phyloP scores from a whole-genome alignment of 768 basidiomycete species.

The Calocybe cyanea region DNA sequence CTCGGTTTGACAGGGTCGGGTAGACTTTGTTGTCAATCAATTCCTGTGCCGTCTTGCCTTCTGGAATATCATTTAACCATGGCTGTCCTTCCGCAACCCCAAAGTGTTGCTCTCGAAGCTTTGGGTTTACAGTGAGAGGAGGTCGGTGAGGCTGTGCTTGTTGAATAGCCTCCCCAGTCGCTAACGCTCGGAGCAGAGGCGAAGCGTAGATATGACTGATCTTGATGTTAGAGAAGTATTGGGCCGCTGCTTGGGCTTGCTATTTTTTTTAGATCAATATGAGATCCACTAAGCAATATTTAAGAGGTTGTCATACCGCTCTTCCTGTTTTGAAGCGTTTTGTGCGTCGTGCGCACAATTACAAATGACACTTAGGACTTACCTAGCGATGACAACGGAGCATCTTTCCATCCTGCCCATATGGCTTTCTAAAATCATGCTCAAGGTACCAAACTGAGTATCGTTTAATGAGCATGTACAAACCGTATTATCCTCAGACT shows the following conservation, averaged over 20 bases:
- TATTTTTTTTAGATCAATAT: no score
- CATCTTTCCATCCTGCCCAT: constrained; percentile 80
- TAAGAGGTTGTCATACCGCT: constrained; percentile 17
- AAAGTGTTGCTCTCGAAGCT: constrained; percentile 68
- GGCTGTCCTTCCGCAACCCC: constrained; percentile 66
- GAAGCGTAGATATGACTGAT: constrained; percentile 65
- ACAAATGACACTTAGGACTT: constrained; percentile 8
- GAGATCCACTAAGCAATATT: not conserved
- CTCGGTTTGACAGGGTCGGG: constrained; percentile 43
- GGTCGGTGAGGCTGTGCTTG: constrained; percentile 52
- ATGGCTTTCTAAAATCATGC: constrained; percentile 29
- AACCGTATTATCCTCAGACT: constrained; percentile 69
- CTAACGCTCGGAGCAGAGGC: constrained; percentile 59
- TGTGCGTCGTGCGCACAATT: not conserved
- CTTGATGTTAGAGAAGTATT: constrained; percentile 42
- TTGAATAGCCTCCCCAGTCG: constrained; percentile 56
- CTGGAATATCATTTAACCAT: constrained; percentile 37
- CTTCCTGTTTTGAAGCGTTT: constrained; percentile 11
- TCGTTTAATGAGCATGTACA: constrained; percentile 9
- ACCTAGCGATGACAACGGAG: constrained; percentile 72
- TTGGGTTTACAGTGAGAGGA: constrained; percentile 45
- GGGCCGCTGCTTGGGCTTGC: constrained; percentile 63
- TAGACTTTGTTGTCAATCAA: constrained; percentile 48
- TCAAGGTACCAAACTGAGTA: not conserved
- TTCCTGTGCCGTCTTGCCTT: constrained; percentile 33